Conservation (phyloP, 2,329 filamentous ascomycete genomes). For the Pestalotiopsis sp. region DNA sequence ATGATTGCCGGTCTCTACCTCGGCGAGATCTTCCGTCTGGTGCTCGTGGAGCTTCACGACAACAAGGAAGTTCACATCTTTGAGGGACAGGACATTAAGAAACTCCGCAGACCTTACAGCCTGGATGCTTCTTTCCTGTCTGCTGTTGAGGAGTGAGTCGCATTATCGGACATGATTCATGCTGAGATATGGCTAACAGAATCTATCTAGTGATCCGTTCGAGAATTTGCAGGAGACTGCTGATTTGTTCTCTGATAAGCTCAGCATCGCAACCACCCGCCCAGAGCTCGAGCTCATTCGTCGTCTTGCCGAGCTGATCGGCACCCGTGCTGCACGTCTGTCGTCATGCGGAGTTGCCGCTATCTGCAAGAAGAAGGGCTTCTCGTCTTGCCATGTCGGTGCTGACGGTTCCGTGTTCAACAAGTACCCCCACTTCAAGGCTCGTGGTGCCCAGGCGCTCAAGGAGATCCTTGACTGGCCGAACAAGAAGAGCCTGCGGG, state of each 20-base stretch:
- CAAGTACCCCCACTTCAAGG: conserved; percentile 99
- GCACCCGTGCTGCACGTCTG: conserved; percentile 88
- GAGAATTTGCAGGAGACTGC: conserved; percentile 91
- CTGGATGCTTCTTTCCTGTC: conserved; percentile 94
- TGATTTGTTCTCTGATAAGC: conserved; percentile 78
- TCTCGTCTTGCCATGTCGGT: conserved; percentile 86
- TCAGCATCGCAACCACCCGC: conserved; percentile 70
- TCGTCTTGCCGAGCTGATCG: conserved; percentile 89
- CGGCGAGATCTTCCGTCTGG: conserved; percentile 90
- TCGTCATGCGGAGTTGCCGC: conserved; percentile 94
- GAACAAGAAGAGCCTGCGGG: conserved; percentile 66
- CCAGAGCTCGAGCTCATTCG: conserved; percentile 89
- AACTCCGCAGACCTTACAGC: conserved; percentile 83
- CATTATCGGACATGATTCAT: not conserved
- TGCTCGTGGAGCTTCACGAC: conserved; percentile 83
- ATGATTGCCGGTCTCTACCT: conserved; percentile 96
- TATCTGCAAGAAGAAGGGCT: conserved; percentile 95
- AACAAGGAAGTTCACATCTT: conserved; percentile 78
- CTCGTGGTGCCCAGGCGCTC: conserved; percentile 83
- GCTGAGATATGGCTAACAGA: conserved; percentile 21
- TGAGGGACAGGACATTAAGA: conserved; percentile 76
- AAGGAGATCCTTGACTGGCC: conserved; percentile 97
- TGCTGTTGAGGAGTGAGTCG: conserved; percentile 79
- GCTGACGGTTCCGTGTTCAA: conserved; percentile 98
- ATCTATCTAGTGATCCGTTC: conserved; percentile 73